A percentile compares a stretch with the other conserved stretches of the same genome.
Evolutionary conservation across 805 yeast genomes (phyloP).

Genomic region (Candida hispaniensis): DNA sequence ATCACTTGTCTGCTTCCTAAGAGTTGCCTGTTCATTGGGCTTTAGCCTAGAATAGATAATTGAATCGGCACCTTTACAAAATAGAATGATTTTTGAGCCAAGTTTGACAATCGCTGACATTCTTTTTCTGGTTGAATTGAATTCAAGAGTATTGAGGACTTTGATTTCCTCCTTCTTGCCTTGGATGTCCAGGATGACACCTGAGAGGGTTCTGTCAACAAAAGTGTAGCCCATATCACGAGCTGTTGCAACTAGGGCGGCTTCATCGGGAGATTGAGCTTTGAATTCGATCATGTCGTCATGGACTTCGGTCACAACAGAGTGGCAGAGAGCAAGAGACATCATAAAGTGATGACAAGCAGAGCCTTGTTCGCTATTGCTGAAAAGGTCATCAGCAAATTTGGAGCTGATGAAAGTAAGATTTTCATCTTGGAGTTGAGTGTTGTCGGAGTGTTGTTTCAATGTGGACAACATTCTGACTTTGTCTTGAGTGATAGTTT

Average conservation of each 20-base stretch:
- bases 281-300: slow-evolving; percentile 41
- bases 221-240: slow-evolving; percentile 65
- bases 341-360: slow-evolving; percentile 55
- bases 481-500: slow-evolving; percentile 38
- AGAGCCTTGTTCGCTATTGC: slow-evolving; percentile 32
- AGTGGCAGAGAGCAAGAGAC: slow-evolving; percentile 65
- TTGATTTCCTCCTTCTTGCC: slow-evolving; percentile 41
- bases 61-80: slow-evolving; percentile 71
- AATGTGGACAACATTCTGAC: slow-evolving; percentile 40
- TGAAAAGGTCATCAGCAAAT: slow-evolving; percentile 46
- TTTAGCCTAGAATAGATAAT: slow-evolving; percentile 49
- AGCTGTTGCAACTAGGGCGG: slow-evolving; percentile 70
- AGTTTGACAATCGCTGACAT: slow-evolving; percentile 59
- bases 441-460: slow-evolving; percentile 31
- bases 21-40: slow-evolving; percentile 32
- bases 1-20: slow-evolving; percentile 51
- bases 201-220: slow-evolving; percentile 43
- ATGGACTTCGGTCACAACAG: slow-evolving; percentile 56
- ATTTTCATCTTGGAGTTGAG: slow-evolving; percentile 42
- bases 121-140: slow-evolving; percentile 66
- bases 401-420: slow-evolving; percentile 59
- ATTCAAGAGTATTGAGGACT: slow-evolving; percentile 51
- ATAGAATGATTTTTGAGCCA: slow-evolving; percentile 35
- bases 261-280: slow-evolving; percentile 82
- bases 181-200: slow-evolving; percentile 37